Evolutionary conservation across 1,139 yeast genomes (phyloP).

Genomic region (Yamadazyma blattariae): DNA sequence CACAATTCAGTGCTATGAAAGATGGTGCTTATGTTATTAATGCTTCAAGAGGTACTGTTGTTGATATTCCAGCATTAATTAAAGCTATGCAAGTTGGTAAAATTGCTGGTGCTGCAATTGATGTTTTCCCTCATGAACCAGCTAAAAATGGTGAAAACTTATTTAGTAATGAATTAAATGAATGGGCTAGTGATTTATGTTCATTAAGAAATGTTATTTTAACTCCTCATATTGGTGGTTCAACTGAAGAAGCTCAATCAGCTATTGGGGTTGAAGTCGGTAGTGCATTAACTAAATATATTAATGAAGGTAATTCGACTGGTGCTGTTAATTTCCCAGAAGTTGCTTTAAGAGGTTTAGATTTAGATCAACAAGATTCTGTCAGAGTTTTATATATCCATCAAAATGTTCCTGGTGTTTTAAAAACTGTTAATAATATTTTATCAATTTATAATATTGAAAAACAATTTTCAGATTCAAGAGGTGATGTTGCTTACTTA

Average conservation of each 20-base stretch:
- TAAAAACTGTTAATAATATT: conserved; percentile 94
- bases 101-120: conserved; percentile 96
- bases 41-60: conserved; percentile 97
- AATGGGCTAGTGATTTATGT: conserved; percentile 81
- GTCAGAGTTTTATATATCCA: conserved; percentile 96
- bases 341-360: conserved; percentile 85
- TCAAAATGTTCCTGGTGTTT: conserved; percentile 98
- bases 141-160: conserved; percentile 90
- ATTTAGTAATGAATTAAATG: conserved; percentile 69
- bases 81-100: conserved; percentile 91
- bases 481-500: conserved; percentile 93
- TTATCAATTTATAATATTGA: conserved; percentile 94
- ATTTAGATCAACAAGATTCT: conserved; percentile 80
- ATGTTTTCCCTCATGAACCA: conserved; percentile 97
- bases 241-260: conserved; percentile 98
- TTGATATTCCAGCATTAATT: conserved; percentile 90
- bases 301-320: conserved; percentile 93
- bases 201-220: conserved; percentile 84
- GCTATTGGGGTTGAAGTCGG: conserved; percentile 97
- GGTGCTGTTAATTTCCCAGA: conserved; percentile 99
- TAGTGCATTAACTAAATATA: conserved; percentile 79
- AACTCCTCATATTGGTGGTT: conserved; percentile 98
- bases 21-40: conserved; percentile 92
- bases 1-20: conserved; percentile 95
- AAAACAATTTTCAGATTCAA: conserved; percentile 94